Conservation (phyloP, 2,329 filamentous ascomycete genomes). For the Botrytis byssoidea region DNA sequence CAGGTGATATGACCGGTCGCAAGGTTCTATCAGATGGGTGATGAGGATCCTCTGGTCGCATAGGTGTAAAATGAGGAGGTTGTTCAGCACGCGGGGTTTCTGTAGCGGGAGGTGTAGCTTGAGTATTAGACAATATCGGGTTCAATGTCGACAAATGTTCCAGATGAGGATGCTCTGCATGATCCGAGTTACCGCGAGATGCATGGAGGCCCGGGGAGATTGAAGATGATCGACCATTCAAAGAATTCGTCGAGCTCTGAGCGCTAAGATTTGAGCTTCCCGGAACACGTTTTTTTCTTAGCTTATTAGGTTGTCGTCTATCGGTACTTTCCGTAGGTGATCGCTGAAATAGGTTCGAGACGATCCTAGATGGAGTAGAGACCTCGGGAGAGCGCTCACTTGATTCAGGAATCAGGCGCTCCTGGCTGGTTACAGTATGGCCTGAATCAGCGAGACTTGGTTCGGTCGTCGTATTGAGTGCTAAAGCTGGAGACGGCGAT, state of each 20-base stretch:
- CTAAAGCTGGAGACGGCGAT: constrained; percentile 30
- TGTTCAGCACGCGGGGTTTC: constrained; percentile 33
- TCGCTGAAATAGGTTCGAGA: constrained; percentile 69
- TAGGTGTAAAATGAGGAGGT: constrained; percentile 24
- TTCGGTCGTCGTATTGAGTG: constrained; percentile 26
- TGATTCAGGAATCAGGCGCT: constrained; percentile 44
- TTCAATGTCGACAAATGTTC: constrained; percentile 33
- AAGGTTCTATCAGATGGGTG: constrained; percentile 44
- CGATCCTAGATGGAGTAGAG: constrained; percentile 62
- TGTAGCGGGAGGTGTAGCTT: constrained; percentile 31
- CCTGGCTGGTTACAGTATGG: constrained; percentile 46
- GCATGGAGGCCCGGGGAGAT: constrained; percentile 38
- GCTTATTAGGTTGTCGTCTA: constrained; percentile 79
- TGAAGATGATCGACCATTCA: constrained; percentile 46
- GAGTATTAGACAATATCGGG: constrained; percentile 26
- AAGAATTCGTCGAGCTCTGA: constrained; percentile 82
- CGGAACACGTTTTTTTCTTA: constrained; percentile 79
- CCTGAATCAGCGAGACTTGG: constrained; percentile 32
- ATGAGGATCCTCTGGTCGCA: constrained; percentile 29
- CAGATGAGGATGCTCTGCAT: constrained; percentile 32
- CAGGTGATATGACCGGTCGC: constrained; percentile 69
- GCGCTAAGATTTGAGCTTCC: constrained; percentile 80
- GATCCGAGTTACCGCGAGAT: constrained; percentile 36
- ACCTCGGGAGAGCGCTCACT: constrained; percentile 27
- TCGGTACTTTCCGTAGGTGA: constrained; percentile 60